Evolutionary conservation across 768 basidiomycete species (phyloP), one percentile per base, ranked within the genome.

Genomic region (Pholiota microspora): DNA sequence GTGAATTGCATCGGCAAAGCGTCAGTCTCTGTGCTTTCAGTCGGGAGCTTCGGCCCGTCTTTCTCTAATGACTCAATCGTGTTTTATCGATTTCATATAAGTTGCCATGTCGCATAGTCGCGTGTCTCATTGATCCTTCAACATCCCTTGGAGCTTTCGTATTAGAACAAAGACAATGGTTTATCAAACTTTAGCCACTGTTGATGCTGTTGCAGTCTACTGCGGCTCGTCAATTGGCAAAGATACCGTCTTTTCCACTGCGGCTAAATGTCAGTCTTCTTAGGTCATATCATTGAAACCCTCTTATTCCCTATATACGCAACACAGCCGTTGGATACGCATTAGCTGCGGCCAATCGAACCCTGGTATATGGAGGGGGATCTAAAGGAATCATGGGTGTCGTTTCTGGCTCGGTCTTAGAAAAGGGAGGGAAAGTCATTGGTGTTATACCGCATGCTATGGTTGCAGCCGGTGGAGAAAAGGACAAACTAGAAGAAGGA

Each of bases 301-400:
- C 42, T 8, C 15, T 10, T 15, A 34, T 49, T 45, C 40, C 16
- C 45, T 24, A 13, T 34, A 15, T 35, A 9, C 29, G 9, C 28
- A n/a, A 21, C 44, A 38, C 61, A 89, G 90, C 92, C 18, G 63
- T 97, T 10, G 94, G 91, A 34, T 69, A 73, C 42, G 90, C 93
- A 0, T 71, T 96, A 24, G 91, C 84, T 2, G 68, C 69, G 7
- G 70, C 78, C 13, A 73, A 78, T 0, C 75, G 86, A 2, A 80
- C 84, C 3, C 76, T 97, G 12, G 80, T 98, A 2, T 98, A 97
- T 65, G 94, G 94, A 2, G 94, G 94, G 6, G 94, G 93, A 0
- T 76, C 77, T 16, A 76, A 77, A 38, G 94, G 94, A 1, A 77
- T 96, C 58, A 97, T 97, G 94, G 94, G 94, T 57, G 68, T 81